Percentiles rank a stretch among this genome's conserved stretches.
Conservation (phyloP, 257 asterid species). For the Solanum corneliomulleri region DNA sequence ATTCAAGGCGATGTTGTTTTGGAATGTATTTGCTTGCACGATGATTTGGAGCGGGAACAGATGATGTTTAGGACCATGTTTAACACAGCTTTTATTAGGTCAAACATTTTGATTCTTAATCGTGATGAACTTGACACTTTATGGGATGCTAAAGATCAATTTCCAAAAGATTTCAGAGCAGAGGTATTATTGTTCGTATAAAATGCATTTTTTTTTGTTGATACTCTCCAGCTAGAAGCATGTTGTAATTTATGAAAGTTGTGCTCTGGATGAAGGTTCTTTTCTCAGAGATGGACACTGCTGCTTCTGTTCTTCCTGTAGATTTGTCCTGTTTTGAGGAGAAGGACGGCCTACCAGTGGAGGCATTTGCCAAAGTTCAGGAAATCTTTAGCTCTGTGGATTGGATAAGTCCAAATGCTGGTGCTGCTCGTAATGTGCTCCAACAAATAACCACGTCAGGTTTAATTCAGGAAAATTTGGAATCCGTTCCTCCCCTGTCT, state of each 20-base stretch:
- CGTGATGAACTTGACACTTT: slow-evolving; percentile 71
- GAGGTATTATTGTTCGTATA: slow-evolving; percentile 38
- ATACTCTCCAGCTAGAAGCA: slow-evolving; percentile 3
- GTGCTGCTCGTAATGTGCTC: slow-evolving; percentile 45
- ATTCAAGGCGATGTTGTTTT: slow-evolving; percentile 93
- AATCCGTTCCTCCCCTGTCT: slow-evolving; percentile 17
- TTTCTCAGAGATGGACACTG: slow-evolving; percentile 86
- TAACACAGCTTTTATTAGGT: slow-evolving; percentile 90
- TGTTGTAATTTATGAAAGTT: slow-evolving; percentile 8
- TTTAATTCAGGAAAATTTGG: slow-evolving; percentile 24
- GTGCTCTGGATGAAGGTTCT: slow-evolving; percentile 52
- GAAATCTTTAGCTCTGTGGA: slow-evolving; percentile 85
- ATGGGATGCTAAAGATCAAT: slow-evolving; percentile 85
- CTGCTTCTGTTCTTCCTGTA: slow-evolving; percentile 42
- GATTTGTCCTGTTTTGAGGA: slow-evolving; percentile 77
- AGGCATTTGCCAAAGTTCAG: slow-evolving; percentile 86
- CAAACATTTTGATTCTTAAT: slow-evolving; percentile 82
- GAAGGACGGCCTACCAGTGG: slow-evolving; percentile 93
- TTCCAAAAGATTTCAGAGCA: slow-evolving; percentile 81
- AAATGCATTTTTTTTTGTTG: not conserved
- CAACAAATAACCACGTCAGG: slow-evolving; percentile 40
- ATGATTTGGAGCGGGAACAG: slow-evolving; percentile 63
- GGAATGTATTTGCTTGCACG: slow-evolving; percentile 75
- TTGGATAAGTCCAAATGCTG: slow-evolving; percentile 67
- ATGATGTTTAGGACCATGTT: slow-evolving; percentile 93